Percentiles rank a stretch among this genome's conserved stretches.
Evolutionary conservation across 805 yeast species (phyloP).

Genomic region (Saccharomycopsis vini): DNA sequence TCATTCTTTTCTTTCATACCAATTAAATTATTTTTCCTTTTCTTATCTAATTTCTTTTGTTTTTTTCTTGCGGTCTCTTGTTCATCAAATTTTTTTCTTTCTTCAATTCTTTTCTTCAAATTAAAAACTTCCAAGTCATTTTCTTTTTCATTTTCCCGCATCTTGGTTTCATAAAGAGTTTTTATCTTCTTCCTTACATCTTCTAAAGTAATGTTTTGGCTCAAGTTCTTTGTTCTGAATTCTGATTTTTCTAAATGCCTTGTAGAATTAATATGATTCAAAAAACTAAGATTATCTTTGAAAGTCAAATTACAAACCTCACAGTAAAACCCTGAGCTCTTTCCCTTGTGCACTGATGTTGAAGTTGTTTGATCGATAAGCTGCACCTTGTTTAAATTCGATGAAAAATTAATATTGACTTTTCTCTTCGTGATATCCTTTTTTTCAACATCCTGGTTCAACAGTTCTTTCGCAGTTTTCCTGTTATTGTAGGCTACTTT

Average conservation of each 20-base stretch:
- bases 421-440: constrained; percentile 22
- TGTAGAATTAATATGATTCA: constrained; percentile 76
- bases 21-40: neutral
- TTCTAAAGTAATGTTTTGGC: constrained; percentile 12
- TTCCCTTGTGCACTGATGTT: constrained; percentile 34
- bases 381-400: constrained; percentile 28
- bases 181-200: constrained; percentile 13
- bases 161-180: constrained; percentile 5
- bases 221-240: constrained; percentile 5
- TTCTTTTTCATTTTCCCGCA: constrained; percentile 7
- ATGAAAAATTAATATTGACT: constrained; percentile 23
- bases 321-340: constrained; percentile 79
- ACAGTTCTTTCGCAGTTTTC: neutral
- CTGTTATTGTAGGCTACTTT: constrained; percentile 31
- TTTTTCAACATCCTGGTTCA: constrained; percentile 9
- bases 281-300: constrained; percentile 68
- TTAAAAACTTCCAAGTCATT: constrained; percentile 14
- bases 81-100: constrained; percentile 11
- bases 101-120: constrained; percentile 14
- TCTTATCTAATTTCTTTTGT: constrained; percentile 3
- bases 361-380: constrained; percentile 24
- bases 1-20: neutral
- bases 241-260: constrained; percentile 46
- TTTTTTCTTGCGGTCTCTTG: neutral
- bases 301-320: constrained; percentile 70